Conservation (phyloP, 2,329 filamentous ascomycete species). For the Hirsutella rhossiliensis region DNA sequence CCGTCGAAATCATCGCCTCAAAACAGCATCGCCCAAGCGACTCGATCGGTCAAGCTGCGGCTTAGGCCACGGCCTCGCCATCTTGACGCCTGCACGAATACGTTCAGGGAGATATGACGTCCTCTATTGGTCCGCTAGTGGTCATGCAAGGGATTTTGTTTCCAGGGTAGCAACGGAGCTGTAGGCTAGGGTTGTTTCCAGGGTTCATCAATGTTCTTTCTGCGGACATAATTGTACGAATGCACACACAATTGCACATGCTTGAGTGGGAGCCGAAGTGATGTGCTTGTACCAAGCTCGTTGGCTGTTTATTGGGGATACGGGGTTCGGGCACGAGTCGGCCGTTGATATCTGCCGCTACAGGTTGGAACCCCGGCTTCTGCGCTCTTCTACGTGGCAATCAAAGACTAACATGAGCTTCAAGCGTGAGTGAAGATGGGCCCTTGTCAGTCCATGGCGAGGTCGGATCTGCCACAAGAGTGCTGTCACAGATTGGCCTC, state of each 20-base stretch:
- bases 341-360: too few species aligned
- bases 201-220: background rate
- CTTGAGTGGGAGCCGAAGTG: too few species aligned
- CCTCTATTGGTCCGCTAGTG: slow-evolving; percentile 2
- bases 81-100: slow-evolving; percentile 2
- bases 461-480: too few species aligned
- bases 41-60: background rate
- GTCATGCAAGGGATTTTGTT: background rate
- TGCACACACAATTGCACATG: background rate
- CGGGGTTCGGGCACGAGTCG: too few species aligned
- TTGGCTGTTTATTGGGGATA: too few species aligned
- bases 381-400: too few species aligned
- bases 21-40: background rate
- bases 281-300: too few species aligned
- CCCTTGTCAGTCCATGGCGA: too few species aligned
- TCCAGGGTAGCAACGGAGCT: slow-evolving; percentile 3
- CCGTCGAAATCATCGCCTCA: background rate
- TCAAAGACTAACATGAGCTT: too few species aligned
- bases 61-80: background rate
- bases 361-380: too few species aligned
- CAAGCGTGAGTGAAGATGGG: too few species aligned
- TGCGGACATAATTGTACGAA: background rate
- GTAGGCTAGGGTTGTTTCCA: slow-evolving; percentile 4
- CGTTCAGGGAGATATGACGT: background rate
- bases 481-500: too few species aligned